Base-by-base conservation (phyloP, 208 protist species). In the Leishmania gerbilli region DNA sequence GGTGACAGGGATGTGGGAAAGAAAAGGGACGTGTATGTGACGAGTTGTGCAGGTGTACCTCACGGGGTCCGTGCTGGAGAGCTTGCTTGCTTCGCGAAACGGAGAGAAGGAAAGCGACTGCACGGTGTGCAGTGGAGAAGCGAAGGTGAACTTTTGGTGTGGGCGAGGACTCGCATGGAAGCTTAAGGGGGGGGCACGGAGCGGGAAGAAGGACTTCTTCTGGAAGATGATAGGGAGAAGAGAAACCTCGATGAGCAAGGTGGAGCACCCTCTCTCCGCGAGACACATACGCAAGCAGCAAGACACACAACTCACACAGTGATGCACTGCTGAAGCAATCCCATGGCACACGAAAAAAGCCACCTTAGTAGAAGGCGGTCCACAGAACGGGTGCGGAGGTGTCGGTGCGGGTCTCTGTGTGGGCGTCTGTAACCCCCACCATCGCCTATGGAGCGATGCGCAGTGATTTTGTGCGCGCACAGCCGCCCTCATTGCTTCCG, bases 1-100 rank as follows among this genome's bases (percentile, higher is more conserved):
- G 27, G 45, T 53, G 69, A 74, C 45, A 74, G 24, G 9, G 69
- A 31, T 31, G 3, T 34, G 49, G 21, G 37, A 60, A 76, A 24
- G 55, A 65, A 71, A 19, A 68, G 24, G 21, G 37, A 58, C 31
- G 62, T 81, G 64, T 83, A 75, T 65, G 69, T 37, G 47, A 55
- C 13, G 1, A 34, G 24, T 24, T 13, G 27, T 51, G 69, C n/a
- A 51, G 27, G 69, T 74, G 69, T n/a, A 71, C 45, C 69, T 31
- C 45, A 34, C 42, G 24, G 27, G 9, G 15, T 37, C n/a, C 1
- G 69, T 19, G 5, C 42, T 34, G 40, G 24, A 51, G 45, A 74
- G 13, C 13, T 7, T 53, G 69, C 2, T 53, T 8, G 69, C 19
- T 13, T 53, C 47, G 45, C 40, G 3, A 74, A 21, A 24, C 17